Conservation (phyloP, 148 eudicot species). For the Heliosperma pusillum region DNA sequence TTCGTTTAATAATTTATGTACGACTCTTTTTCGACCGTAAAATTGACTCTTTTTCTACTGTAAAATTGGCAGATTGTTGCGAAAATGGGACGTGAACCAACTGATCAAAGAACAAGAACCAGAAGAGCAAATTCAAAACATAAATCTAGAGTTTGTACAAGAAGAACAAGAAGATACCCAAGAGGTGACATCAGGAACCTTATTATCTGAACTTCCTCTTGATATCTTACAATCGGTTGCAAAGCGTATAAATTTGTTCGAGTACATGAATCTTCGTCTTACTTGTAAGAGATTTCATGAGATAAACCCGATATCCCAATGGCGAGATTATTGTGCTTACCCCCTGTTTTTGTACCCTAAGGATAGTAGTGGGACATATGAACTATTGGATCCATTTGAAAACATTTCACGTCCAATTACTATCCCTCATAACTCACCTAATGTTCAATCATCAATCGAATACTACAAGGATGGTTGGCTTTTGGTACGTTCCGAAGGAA, state of each 20-base stretch:
- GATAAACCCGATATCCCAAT: not conserved
- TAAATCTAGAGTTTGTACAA: not conserved
- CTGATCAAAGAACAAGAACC: not conserved
- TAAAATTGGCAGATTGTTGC: too few species aligned
- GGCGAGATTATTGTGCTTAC: not conserved
- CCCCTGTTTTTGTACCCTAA: constrained; percentile 1
- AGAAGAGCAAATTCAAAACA: too few species aligned
- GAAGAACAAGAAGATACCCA: too few species aligned
- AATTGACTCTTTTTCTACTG: too few species aligned
- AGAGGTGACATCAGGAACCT: not conserved
- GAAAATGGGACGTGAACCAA: not conserved
- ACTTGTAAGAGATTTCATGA: too few species aligned
- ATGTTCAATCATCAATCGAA: not conserved
- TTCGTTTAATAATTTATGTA: too few species aligned
- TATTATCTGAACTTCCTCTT: too few species aligned
- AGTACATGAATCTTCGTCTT: too few species aligned
- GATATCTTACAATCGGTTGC: too few species aligned
- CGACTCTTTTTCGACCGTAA: too few species aligned
- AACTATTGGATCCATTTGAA: too few species aligned
- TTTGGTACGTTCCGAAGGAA: not conserved
- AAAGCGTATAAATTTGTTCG: too few species aligned
- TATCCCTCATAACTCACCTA: not conserved
- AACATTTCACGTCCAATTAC: not conserved
- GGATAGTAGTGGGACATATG: not conserved
- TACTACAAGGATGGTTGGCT: constrained; percentile 21